Evolutionary conservation across 148 eudicot species (phyloP).

Genomic region (Hydrangea macrophylla): DNA sequence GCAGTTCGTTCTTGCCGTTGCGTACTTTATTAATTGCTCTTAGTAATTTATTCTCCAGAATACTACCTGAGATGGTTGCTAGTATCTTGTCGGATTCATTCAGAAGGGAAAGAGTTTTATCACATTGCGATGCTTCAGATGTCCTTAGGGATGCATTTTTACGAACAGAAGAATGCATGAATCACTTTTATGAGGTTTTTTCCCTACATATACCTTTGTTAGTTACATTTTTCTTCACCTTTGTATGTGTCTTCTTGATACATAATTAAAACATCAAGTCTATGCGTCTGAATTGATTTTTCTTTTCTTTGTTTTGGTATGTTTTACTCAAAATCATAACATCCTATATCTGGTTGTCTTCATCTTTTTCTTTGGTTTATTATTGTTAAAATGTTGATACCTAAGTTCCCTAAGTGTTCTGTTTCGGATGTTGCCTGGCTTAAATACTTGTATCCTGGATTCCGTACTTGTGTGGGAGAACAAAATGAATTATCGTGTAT

Average conservation of each 20-base stretch:
- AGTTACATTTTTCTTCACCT: background rate
- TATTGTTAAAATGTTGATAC: no score
- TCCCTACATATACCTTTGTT: constrained; percentile 1
- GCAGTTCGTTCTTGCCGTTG: background rate
- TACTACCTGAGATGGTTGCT: constrained; percentile 71
- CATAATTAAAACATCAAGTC: background rate
- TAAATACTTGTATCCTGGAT: background rate
- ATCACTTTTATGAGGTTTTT: constrained; percentile 81
- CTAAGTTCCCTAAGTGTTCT: background rate
- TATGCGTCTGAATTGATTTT: background rate
- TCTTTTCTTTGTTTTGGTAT: background rate
- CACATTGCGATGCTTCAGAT: constrained; percentile 75
- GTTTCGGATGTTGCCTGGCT: background rate
- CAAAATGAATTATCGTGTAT: background rate
- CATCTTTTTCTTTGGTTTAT: no score
- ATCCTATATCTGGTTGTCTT: background rate
- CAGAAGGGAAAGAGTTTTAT: constrained; percentile 67
- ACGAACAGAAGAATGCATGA: constrained; percentile 68
- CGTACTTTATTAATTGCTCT: background rate
- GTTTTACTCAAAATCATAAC: no score
- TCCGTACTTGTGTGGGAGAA: background rate
- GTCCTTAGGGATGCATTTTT: constrained; percentile 81
- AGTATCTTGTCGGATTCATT: constrained; percentile 63
- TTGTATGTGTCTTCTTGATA: constrained; percentile 2
- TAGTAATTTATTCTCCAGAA: constrained; percentile 38